Base-by-base conservation (phyloP, 768 basidiomycete species). In the Mycena crocata region DNA sequence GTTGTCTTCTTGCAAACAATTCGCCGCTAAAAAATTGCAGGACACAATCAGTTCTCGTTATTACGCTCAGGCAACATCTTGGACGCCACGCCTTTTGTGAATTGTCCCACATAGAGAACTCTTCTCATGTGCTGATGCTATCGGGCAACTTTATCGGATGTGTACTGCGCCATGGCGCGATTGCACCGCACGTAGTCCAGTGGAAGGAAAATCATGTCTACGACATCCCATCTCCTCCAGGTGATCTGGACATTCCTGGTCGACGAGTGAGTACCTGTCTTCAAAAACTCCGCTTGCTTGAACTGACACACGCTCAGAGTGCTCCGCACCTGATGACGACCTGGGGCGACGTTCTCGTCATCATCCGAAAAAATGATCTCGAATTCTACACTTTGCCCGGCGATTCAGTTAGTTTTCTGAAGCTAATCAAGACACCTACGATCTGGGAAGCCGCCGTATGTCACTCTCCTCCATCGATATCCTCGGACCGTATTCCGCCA, bases 131-230 rank as follows among this genome's bases (percentile, higher is more conserved):
- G 5, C 34, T 58, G 21, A 52, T 58, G 56, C 45, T 70, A 2
- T 28, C 12, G 23, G 69, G 66, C 26, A 7, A 65, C 32, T 56
- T 64, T 9, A 28, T 67, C 1, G 69, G 42, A n/a, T 67, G 69
- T 31, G 66, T 62, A 13, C 15, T 64, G 44, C 66, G 50, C 17
- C 13, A 60, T n/a, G 66, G 28, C 28, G 31, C 26, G 1, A 39
- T 34, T 34, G 37, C 52, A 0, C 66, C 62, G 1, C 66, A 67
- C 30, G 10, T 70, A 17, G 52, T 70, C 24, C 32, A 62, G 37
- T 67, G 66, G 66, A 45, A 21, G 46, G 31, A 35, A 0, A 17
- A 14, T 0, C 23, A 9, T 2, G 19, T 57, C 5, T 28, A 49
- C 12, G 46, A 62, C 13, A 34, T 57, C 13, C 54, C 54, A 5